Percentiles rank a stretch among this genome's conserved stretches.
phyloP scores from a whole-genome alignment of 2,329 filamentous ascomycete genomes.

The Monilinia polystroma region DNA sequence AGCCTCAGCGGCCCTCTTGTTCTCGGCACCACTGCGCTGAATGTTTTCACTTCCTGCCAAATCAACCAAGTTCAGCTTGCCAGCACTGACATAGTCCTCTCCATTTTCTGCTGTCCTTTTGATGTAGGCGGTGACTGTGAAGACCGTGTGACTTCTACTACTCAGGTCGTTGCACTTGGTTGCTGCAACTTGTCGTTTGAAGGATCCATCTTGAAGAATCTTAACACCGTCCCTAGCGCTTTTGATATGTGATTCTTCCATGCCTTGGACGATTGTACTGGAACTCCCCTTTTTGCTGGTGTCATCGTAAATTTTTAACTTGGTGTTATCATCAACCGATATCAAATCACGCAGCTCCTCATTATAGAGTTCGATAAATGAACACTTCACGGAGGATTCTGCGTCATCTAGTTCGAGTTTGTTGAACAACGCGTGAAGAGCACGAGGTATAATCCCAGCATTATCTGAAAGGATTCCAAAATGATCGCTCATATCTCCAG shows the following conservation, averaged over 20 bases:
- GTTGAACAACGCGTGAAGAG: constrained; percentile 80
- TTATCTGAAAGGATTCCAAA: constrained; percentile 83
- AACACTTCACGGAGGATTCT: constrained; percentile 92
- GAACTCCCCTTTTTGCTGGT: constrained; percentile 80
- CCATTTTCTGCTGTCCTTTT: constrained; percentile 79
- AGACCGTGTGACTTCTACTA: constrained; percentile 94
- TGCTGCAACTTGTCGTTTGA: constrained; percentile 95
- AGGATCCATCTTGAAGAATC: constrained; percentile 81
- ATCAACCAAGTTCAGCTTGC: constrained; percentile 95
- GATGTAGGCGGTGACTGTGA: constrained; percentile 89
- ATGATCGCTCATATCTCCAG: constrained; percentile 89
- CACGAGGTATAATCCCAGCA: constrained; percentile 92
- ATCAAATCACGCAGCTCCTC: constrained; percentile 92
- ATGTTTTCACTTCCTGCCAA: constrained; percentile 97
- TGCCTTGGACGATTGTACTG: constrained; percentile 88
- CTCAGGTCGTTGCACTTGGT: constrained; percentile 99
- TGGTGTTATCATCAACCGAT: constrained; percentile 74
- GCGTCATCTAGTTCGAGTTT: constrained; percentile 75
- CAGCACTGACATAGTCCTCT: constrained; percentile 85
- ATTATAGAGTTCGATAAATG: constrained; percentile 98
- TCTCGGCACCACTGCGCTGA: constrained; percentile 92
- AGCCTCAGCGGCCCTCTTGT: constrained; percentile 93
- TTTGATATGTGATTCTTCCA: constrained; percentile 95
- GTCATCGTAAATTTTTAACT: constrained; percentile 95
- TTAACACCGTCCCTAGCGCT: constrained; percentile 82